These are phyloP conservation scores for Arabidopsis thaliana DNA, from an alignment of 345 rosid species.

Conservation along the genomic window TAIR10.1 NC_003070.9:6971001-6971500, in stretches of 20 bases:
- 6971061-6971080: conserved; percentile 31
- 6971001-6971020: conserved; percentile 47
- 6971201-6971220: not conserved
- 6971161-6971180: conserved; percentile 1
- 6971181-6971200: conserved; percentile 7
- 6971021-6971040: conserved; percentile 33
- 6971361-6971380: not conserved
- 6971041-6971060: conserved; percentile 30
- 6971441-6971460: conserved; percentile 40
- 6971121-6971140: conserved; percentile 38
- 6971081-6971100: conserved; percentile 15
- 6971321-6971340: conserved; percentile 27
- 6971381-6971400: conserved; percentile 17
- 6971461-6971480: conserved; percentile 13
- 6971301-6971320: not conserved
- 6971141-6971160: conserved; percentile 30
- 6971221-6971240: not conserved
- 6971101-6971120: conserved; percentile 43
- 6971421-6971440: conserved; percentile 14
- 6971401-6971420: not conserved
- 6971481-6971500: conserved; percentile 29
- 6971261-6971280: not conserved
- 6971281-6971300: conserved; percentile 9
- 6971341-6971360: not conserved
- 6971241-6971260: not conserved